Evolutionary conservation across 129 eudicot species (phyloP), one percentile per base, ranked within the genome.

Genomic region (Rutidosis leptorrhynchoides): DNA sequence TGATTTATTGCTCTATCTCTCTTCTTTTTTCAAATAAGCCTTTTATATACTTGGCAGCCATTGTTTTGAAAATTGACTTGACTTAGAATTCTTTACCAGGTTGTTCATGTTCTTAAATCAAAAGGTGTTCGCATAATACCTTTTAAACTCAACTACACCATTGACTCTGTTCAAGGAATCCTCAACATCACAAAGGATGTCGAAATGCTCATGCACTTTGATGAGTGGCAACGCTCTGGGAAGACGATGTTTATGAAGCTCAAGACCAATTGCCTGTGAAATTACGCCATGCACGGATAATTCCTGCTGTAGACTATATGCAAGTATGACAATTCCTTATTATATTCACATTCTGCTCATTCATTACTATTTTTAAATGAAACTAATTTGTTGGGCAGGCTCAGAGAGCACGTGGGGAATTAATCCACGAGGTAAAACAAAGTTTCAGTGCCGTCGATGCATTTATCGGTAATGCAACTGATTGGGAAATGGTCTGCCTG

Each of bases 261-360:
- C 98, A 92, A 67, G 98, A 92, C 65, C 98, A 88, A 70, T 92
- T 96, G 98, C 96, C 98, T 22, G 63, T 72, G 35, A 96, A 92
- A 61, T 85, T 88, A 53, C 85, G 87, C 6, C 82, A 91, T 22
- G 96, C 96, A 52, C 95, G 96, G 19, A 82, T 83, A 7, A 43
- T 88, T 58, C 80, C 98, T 48, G 98, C 98, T 0, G 96, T 88
- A 40, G 98, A 92, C 59, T 92, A 85, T 73, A 28, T 92, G 30
- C 98, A 92, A n/a, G n/a, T n/a, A n/a, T n/a, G n/a, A n/a, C n/a
- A n/a, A n/a, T n/a, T n/a, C n/a, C n/a, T n/a, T n/a, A n/a, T n/a
- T n/a, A n/a, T n/a, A n/a, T n/a, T n/a, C n/a, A n/a, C n/a, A n/a
- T n/a, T n/a, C n/a, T n/a, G n/a, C n/a, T n/a, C n/a, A n/a, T n/a